Percentiles rank a stretch among this genome's conserved stretches.
phyloP scores from a whole-genome alignment of 164 flowering plant species.

The Vitis labrusca region DNA sequence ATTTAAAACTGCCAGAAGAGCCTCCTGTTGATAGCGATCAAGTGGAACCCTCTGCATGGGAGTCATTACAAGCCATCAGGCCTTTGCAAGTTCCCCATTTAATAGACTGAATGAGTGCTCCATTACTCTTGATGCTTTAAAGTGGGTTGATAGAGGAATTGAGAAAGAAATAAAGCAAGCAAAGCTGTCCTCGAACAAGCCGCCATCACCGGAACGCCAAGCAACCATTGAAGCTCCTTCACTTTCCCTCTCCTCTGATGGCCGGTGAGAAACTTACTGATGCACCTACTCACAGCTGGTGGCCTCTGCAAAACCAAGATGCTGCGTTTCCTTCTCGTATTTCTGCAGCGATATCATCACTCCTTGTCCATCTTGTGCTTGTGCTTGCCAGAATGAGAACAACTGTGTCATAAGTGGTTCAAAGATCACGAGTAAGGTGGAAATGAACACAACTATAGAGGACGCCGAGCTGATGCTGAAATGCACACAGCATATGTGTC shows the following conservation, averaged over 20 bases:
- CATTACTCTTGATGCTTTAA: too few species aligned
- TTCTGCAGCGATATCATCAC: constrained; percentile 36
- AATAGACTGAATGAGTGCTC: too few species aligned
- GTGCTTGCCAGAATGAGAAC: constrained; percentile 32
- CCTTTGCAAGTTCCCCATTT: too few species aligned
- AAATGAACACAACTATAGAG: constrained; percentile 3
- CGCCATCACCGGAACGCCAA: too few species aligned
- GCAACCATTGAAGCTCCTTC: too few species aligned
- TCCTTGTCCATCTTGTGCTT: constrained; percentile 35
- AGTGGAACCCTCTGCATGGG: constrained; percentile 45
- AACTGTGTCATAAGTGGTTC: constrained; percentile 8
- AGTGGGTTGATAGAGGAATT: too few species aligned
- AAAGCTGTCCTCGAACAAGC: too few species aligned
- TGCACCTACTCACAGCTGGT: constrained; percentile 47
- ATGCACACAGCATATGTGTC: constrained; percentile 37
- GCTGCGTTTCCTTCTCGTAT: constrained; percentile 48
- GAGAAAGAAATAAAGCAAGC: too few species aligned
- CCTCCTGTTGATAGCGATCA: constrained; percentile 74
- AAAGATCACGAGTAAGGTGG: constrained; percentile 8
- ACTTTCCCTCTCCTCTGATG: too few species aligned
- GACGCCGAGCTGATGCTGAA: constrained; percentile 7
- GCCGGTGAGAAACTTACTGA: too few species aligned
- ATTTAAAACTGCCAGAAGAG: constrained; percentile 31
- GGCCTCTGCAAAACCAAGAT: constrained; percentile 27
- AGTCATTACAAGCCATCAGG: too few species aligned